Evolutionary conservation across 164 flowering plant genomes (phyloP).

Genomic region (Cinnamomum chago): DNA sequence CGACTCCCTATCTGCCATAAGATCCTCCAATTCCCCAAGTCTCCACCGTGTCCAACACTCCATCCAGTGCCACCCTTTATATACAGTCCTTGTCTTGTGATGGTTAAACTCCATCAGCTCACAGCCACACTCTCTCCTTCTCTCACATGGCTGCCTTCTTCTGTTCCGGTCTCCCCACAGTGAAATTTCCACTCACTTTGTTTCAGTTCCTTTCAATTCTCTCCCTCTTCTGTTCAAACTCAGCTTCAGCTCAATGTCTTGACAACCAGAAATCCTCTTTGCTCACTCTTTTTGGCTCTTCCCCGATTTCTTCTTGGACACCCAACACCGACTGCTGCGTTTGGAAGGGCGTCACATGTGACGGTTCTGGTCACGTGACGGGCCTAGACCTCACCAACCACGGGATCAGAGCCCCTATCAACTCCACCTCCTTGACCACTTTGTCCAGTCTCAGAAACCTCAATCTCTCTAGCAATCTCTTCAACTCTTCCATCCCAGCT

Average conservation of each 20-base stretch:
- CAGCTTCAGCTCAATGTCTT: conserved; percentile 23
- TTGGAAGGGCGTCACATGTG: conserved; percentile 40
- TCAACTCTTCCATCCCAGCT: conserved; percentile 33
- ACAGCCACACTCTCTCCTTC: too few species aligned
- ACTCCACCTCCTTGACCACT: background rate
- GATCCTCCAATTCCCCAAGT: too few species aligned
- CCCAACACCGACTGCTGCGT: conserved; percentile 24
- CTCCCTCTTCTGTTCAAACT: conserved; percentile 10
- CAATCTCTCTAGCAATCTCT: conserved; percentile 33
- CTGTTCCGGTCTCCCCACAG: conserved; percentile 21
- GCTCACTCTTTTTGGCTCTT: background rate
- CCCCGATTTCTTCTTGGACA: conserved; percentile 31
- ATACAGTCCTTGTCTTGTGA: too few species aligned
- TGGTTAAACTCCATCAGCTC: too few species aligned
- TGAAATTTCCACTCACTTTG: conserved; percentile 20
- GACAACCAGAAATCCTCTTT: conserved; percentile 23
- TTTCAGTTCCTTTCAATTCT: conserved; percentile 5
- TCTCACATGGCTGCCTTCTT: too few species aligned
- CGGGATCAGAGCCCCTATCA: conserved; percentile 12
- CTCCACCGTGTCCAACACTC: too few species aligned
- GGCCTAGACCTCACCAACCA: conserved; percentile 29
- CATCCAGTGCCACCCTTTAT: too few species aligned
- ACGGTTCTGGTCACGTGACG: conserved; percentile 25
- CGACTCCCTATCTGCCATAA: too few species aligned
- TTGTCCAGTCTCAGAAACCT: conserved; percentile 27